Base-by-base conservation (phyloP, 306 rosid species). In the Lathyrus tuberosus region DNA sequence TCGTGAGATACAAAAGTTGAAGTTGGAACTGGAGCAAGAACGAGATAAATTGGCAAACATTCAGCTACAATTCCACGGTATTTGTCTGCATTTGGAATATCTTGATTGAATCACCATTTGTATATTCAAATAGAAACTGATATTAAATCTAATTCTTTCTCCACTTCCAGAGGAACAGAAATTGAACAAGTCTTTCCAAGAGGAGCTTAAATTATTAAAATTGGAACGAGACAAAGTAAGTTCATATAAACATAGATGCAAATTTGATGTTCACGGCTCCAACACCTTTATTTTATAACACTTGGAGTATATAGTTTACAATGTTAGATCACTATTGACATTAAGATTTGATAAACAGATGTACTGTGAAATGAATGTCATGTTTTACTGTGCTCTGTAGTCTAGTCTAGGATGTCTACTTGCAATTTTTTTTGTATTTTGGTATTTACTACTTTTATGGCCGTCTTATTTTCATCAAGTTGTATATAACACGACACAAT, bases 211-310 rank as follows among this genome's bases (percentile, higher is more conserved):
- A 69, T 68, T 79, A 43, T 71, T 82, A 59, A 82, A 78, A 65
- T 53, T 72, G 65, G 92, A 88, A 79, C 78, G 76, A 53, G 96
- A 90, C 62, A 85, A 70, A 49, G 98, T 94, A 82, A 87, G 95
- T 86, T 74, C 49, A 73, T 15, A 71, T 53, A 35, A 38, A 28
- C 64, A 65, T 77, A 38, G 43, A 31, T 62, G 33, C 12, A 42
- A 67, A 40, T 58, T 46, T 62, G 26, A 62, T 74, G 28, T 35
- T 44, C 68, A 63, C 59, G 46, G 47, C 69, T 77, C 28, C 46
- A 54, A 64, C 22, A 62, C 58, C 72, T 46, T 58, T 70, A 56
- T 62, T 44, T 54, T 20, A 22, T 24, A n/a, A 16, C 40, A 31
- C 47, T 65, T 13, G 18, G 59, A 47, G 30, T 38, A 15, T 60